Evolutionary conservation across 2,329 filamentous ascomycete species (phyloP).

Genomic region (Sphaerulina musiva): DNA sequence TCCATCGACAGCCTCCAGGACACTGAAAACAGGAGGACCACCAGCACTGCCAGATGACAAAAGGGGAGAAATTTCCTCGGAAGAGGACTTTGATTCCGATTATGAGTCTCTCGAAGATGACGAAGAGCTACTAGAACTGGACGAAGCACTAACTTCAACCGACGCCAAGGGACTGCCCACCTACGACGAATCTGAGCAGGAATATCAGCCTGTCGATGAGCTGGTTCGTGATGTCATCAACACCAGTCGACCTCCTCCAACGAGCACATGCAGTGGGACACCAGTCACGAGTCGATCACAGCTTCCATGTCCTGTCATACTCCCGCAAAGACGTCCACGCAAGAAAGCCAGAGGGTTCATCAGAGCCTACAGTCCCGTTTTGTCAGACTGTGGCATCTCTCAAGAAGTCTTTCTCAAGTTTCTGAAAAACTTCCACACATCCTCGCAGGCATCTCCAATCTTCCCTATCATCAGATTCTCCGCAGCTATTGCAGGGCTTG

Average conservation of each 20-base stretch:
- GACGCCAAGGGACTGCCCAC: slow-evolving; percentile 22
- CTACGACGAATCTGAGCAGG: slow-evolving; percentile 26
- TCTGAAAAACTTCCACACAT: slow-evolving; percentile 43
- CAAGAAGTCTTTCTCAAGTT: slow-evolving; percentile 47
- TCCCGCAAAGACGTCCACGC: slow-evolving; percentile 49
- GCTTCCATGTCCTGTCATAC: slow-evolving; percentile 44
- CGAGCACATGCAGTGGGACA: neutral
- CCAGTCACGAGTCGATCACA: neutral
- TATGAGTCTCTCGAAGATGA: slow-evolving; percentile 26
- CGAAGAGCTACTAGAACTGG: slow-evolving; percentile 30
- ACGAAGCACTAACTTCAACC: slow-evolving; percentile 23
- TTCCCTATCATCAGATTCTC: slow-evolving; percentile 26
- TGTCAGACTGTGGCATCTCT: slow-evolving; percentile 44
- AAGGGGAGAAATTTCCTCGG: slow-evolving; percentile 2
- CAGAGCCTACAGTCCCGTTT: slow-evolving; percentile 47
- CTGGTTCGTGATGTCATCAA: slow-evolving; percentile 25
- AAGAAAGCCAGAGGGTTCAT: slow-evolving; percentile 47
- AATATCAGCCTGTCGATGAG: slow-evolving; percentile 16
- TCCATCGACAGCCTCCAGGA: neutral
- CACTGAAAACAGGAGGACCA: slow-evolving; percentile 3
- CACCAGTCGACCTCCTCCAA: neutral
- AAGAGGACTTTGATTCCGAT: slow-evolving; percentile 11
- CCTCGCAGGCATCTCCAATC: slow-evolving; percentile 35
- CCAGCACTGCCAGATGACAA: slow-evolving; percentile 1
- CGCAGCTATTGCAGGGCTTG: slow-evolving; percentile 35